Percentiles rank a stretch among this genome's conserved stretches.
phyloP scores from a whole-genome alignment of 139 green algal genomes.

The Tetradesmus lagerheimii region DNA sequence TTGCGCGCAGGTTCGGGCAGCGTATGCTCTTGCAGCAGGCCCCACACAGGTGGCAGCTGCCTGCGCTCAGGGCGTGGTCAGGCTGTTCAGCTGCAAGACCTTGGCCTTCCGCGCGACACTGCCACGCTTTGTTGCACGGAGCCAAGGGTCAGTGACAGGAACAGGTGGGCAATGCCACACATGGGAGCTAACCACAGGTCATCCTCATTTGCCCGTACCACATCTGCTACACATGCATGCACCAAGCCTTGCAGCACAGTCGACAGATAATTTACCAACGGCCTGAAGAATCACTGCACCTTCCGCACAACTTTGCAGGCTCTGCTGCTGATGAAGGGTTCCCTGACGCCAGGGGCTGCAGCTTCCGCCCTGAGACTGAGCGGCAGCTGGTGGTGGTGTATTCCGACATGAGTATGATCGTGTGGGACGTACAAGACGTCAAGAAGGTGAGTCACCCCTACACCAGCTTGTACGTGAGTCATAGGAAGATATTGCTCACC shows the following conservation, averaged over 20 bases:
- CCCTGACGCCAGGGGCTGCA: constrained; percentile 54
- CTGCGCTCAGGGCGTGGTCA: constrained; percentile 62
- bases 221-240: no score
- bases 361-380: constrained; percentile 49
- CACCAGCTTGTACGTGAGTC: no score
- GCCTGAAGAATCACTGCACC: neutral
- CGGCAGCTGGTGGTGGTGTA: constrained; percentile 65
- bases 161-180: neutral
- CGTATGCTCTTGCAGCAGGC: constrained; percentile 55
- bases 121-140: constrained; percentile 21
- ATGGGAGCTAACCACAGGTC: neutral
- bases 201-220: neutral
- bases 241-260: neutral
- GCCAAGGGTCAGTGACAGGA: neutral
- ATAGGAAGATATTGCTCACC: neutral
- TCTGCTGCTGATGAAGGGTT: constrained; percentile 16
- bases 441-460: constrained; percentile 18
- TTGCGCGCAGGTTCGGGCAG: constrained; percentile 51
- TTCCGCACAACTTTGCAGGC: neutral
- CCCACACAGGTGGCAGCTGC: constrained; percentile 53
- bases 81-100: constrained; percentile 53
- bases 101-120: constrained; percentile 54
- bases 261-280: no score
- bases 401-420: constrained; percentile 53
- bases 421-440: constrained; percentile 61